Evolutionary conservation across 1,139 yeast genomes (phyloP), one percentile per base, ranked within the genome.

Genomic region (Suhomyces choctaworum): DNA sequence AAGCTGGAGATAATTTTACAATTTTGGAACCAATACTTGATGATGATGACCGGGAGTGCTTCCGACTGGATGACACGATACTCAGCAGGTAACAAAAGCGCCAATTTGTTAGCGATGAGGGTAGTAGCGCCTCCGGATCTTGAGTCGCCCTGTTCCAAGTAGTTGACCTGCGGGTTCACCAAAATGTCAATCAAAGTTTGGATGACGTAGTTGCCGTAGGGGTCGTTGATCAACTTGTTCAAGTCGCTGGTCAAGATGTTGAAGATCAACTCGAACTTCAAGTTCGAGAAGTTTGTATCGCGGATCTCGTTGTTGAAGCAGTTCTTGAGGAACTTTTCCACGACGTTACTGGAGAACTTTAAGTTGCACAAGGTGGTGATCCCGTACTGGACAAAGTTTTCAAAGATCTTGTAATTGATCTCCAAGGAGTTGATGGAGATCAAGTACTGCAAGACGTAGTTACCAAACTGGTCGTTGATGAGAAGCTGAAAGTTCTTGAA

Each of bases 391-490:
- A 60, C 46, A 40, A 70, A 64, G 42, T 69, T 65, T 15, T 56
- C 51, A 41, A 54, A 68, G 37, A 70, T 60, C 38, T 52, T 52
- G 39, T 51, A 50, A 44, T 63, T 64, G 37, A 70, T 66, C 16
- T 64, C 66, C 43, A 63, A 51, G 12, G 66, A 61, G 42, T 70
- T 62, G 44, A 70, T 62, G 12, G 71, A 63, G 28, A 70, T 66
- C 41, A 70, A 54, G 40, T 70, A 70, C 45, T 70, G 76, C 40
- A 70, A 61, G 8, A 70, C 76, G 45, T 70, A 70, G 45, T 70
- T 70, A 20, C 76, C 76, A 55, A 69, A 70, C 47, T 70, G 76
- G 42, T 70, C 75, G 42, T 70, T 70, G 37, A 69, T 66, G 20
- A 45, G 45, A 20, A 46, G 27, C 34, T 53, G 57, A 40, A 68